phyloP scores from a whole-genome alignment of 163 green algal genomes.

The Picocystis sp. region DNA sequence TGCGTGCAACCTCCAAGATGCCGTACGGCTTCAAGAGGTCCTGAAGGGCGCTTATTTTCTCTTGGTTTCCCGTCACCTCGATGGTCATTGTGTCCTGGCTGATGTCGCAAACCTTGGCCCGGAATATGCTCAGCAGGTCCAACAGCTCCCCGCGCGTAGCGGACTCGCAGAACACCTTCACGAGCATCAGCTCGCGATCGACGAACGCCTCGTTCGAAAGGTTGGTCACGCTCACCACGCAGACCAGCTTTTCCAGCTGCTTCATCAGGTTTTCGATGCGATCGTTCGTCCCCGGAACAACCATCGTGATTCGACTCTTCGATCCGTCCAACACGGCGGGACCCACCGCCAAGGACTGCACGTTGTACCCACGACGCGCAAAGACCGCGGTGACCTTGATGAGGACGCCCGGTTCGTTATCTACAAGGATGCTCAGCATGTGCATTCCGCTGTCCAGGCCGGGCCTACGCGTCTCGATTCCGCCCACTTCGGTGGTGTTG shows the following conservation, averaged over 20 bases:
- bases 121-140: constrained; percentile 79
- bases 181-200: constrained; percentile 80
- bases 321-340: constrained; percentile 57
- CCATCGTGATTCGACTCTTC: constrained; percentile 68
- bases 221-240: constrained; percentile 37
- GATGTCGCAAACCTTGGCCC: constrained; percentile 66
- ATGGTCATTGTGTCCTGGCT: constrained; percentile 60
- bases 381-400: constrained; percentile 91
- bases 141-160: constrained; percentile 51
- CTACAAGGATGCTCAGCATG: constrained; percentile 76
- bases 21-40: constrained; percentile 76
- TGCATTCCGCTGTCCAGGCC: constrained; percentile 30
- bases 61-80: constrained; percentile 43
- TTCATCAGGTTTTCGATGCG: constrained; percentile 58
- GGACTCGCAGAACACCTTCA: constrained; percentile 57
- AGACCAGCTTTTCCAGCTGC: constrained; percentile 77
- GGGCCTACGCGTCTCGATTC: constrained; percentile 12
- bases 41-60: constrained; percentile 66
- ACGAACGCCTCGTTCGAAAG: constrained; percentile 63
- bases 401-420: constrained; percentile 78
- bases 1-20: constrained; percentile 88
- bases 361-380: constrained; percentile 87
- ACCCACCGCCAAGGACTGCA: constrained; percentile 88
- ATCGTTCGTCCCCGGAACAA: constrained; percentile 52
- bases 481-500: constrained; percentile 15